phyloP scores from a whole-genome alignment of 2,329 filamentous ascomycete species.

The Trichoderma afroharzianum region DNA sequence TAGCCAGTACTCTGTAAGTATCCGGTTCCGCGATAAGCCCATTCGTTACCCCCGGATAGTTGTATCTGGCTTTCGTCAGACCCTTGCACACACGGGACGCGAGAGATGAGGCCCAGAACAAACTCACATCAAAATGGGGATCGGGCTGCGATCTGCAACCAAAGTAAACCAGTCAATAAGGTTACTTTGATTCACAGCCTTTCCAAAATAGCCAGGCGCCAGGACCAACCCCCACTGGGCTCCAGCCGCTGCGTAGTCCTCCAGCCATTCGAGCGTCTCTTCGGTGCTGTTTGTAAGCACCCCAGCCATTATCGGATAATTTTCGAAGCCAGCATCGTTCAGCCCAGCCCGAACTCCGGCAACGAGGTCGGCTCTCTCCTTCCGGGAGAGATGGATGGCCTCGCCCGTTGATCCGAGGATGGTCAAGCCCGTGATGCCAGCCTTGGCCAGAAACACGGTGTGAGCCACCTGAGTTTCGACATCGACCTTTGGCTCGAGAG shows the following conservation, averaged over 20 bases:
- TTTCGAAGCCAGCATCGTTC: constrained; percentile 50
- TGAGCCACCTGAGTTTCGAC: constrained; percentile 55
- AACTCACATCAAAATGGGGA: constrained; percentile 56
- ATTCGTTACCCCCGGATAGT: constrained; percentile 66
- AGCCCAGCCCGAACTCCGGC: constrained; percentile 53
- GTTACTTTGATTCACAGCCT: constrained; percentile 51
- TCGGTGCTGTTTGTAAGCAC: constrained; percentile 60
- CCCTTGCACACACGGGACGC: neutral
- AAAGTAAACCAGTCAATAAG: constrained; percentile 55
- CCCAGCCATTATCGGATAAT: constrained; percentile 59
- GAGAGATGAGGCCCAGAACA: constrained; percentile 3
- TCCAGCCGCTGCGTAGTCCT: constrained; percentile 53
- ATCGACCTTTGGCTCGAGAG: constrained; percentile 51
- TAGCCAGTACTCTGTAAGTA: constrained; percentile 54
- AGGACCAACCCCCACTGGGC: constrained; percentile 58
- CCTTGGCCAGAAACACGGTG: constrained; percentile 56
- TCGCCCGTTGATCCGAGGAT: constrained; percentile 63
- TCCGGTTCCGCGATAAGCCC: constrained; percentile 56
- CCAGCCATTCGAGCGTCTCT: constrained; percentile 56
- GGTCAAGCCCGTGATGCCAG: constrained; percentile 59
- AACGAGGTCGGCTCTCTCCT: constrained; percentile 55
- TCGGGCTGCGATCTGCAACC: constrained; percentile 54
- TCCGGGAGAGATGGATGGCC: constrained; percentile 56
- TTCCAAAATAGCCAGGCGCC: constrained; percentile 58
- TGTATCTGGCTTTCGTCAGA: constrained; percentile 43